These are phyloP conservation scores for Phanerochaete sordida DNA, from an alignment of 768 basidiomycete species.

Conservation along the genomic window DNA sequence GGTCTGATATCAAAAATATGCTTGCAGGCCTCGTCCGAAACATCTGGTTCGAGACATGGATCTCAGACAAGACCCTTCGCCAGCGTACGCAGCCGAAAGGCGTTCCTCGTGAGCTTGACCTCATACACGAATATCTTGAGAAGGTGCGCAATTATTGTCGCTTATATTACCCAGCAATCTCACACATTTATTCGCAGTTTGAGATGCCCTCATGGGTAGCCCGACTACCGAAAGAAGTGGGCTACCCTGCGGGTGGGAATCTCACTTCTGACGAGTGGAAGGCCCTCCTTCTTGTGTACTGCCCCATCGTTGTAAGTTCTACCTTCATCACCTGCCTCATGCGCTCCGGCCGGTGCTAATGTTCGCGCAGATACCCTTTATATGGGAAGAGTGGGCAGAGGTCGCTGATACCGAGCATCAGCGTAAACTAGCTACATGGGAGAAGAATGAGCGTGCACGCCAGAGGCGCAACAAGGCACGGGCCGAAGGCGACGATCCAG, in stretches of 20 bases:
- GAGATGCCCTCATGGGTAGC: constrained; percentile 22
- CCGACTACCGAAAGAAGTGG: constrained; percentile 17
- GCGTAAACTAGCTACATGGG: not conserved
- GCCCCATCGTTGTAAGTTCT: constrained; percentile 15
- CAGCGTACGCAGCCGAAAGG: constrained; percentile 1
- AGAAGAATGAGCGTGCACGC: not conserved
- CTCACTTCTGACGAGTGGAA: constrained; percentile 25
- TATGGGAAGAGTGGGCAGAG: constrained; percentile 11
- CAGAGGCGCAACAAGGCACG: not conserved
- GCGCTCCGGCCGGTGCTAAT: not conserved
- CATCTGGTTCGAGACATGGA: constrained; percentile 12
- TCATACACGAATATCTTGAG: constrained; percentile 21
- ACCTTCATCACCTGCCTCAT: not conserved
- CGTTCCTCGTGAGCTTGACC: constrained; percentile 18
- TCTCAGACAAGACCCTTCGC: constrained; percentile 1
- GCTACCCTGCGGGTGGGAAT: constrained; percentile 22
- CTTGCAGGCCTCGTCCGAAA: constrained; percentile 10
- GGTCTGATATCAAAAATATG: not conserved
- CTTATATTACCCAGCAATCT: too few relatives aligned
- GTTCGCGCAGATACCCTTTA: constrained; percentile 14
- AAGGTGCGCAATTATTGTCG: constrained; percentile 1
- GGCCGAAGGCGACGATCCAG: not conserved
- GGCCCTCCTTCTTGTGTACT: constrained; percentile 12
- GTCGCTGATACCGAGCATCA: constrained; percentile 1
- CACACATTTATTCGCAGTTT: constrained; percentile 7